phyloP scores from a whole-genome alignment of 1,284 basidiomycete genomes.

The Boletellus sp. region DNA sequence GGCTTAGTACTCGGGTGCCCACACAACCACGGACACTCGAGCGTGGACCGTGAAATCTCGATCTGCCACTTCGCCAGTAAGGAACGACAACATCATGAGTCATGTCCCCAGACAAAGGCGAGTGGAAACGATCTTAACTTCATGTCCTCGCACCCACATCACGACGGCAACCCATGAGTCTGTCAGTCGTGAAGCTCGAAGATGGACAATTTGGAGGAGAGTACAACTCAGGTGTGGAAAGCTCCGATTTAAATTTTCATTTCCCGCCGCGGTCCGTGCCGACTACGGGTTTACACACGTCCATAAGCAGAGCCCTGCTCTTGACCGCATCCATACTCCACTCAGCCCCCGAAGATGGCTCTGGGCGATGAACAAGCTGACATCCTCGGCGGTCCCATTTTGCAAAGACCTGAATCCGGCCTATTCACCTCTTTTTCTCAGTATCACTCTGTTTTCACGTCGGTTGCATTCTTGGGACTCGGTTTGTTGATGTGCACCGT shows the following conservation, averaged over 20 bases:
- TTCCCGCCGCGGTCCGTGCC: constrained; percentile 22
- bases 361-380: constrained; percentile 56
- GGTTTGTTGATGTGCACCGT: constrained; percentile 36
- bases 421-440: constrained; percentile 32
- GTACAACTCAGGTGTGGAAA: neutral
- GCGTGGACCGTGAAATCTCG: constrained; percentile 57
- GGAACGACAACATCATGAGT: constrained; percentile 66
- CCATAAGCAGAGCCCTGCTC: constrained; percentile 11
- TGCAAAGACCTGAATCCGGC: constrained; percentile 37
- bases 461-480: constrained; percentile 32
- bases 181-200: too few species aligned
- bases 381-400: constrained; percentile 58
- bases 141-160: neutral
- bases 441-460: constrained; percentile 37
- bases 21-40: constrained; percentile 56
- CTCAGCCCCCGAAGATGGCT: constrained; percentile 39
- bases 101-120: constrained; percentile 67
- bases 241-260: constrained; percentile 26
- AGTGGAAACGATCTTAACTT: constrained; percentile 40
- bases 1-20: constrained; percentile 74
- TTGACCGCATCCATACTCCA: constrained; percentile 18
- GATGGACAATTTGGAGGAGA: too few species aligned
- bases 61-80: constrained; percentile 69
- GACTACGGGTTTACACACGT: constrained; percentile 2
- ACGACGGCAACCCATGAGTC: neutral